Base-by-base conservation (phyloP, 192 early-diverging fungal species). In the Thamnidium elegans region DNA sequence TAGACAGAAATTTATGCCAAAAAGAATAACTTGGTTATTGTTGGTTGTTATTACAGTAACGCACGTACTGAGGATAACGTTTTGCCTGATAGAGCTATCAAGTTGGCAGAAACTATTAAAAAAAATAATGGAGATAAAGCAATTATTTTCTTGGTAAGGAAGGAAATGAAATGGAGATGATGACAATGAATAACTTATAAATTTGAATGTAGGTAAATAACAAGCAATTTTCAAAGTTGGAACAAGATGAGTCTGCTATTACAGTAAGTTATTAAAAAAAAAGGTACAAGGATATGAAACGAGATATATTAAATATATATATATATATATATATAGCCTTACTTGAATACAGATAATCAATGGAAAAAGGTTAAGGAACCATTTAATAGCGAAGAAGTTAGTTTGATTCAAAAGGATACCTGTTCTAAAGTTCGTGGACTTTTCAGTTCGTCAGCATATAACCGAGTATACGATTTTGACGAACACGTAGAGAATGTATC, bases 41-140 rank as follows among this genome's bases (percentile, higher is more conserved):
- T 84, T 15, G 89, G 89, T 17, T 82, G 78, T 62, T 91, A 91
- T 63, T 72, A 79, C 50, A 87, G 82, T 1, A 87, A 79, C 62
- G 80, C 86, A 45, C 62, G 55, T n/a, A 44, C 58, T 4, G 64
- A 73, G 20, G 78, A 86, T 44, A 74, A 65, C 53, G 54, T 60
- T 9, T 68, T 89, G 32, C 75, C 75, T 21, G 62, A 77, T 6
- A 59, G 69, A n/a, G 77, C 76, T 1, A 72, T 76, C 48, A 85
- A 81, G 68, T 72, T 87, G 31, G 79, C 81, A 3, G 71, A 72
- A 2, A 78, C 73, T 58, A 82, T 90, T 43, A 69, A 68, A 7
- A 69, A 79, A 8, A 65, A 55, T 9, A 70, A 70, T 3, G 68
- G 69, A 6, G 34, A 36, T 47, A 66, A 81, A n/a, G 75, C 85